Evolutionary conservation across 2,329 filamentous ascomycete genomes (phyloP).

Genomic region (Claviceps cyperi): DNA sequence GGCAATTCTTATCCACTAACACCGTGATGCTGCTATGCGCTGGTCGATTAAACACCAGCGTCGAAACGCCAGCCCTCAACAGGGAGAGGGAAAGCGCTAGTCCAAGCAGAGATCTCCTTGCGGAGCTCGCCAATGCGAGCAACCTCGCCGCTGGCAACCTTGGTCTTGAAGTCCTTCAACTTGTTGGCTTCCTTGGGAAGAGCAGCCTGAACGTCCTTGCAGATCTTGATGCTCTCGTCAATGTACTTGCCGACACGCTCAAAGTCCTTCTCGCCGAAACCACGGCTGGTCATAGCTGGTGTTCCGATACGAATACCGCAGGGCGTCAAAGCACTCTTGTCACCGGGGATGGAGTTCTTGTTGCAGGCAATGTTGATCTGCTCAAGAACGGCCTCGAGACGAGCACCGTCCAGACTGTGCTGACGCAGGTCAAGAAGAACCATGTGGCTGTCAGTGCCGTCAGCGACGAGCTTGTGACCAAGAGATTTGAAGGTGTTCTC

Average conservation of each 20-base stretch:
- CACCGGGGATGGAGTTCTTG: slow-evolving; percentile 97
- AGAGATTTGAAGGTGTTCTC: slow-evolving; percentile 73
- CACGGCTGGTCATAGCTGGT: slow-evolving; percentile 92
- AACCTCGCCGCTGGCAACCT: slow-evolving; percentile 66
- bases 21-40: not conserved
- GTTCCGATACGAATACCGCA: slow-evolving; percentile 92
- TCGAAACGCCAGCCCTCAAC: slow-evolving; percentile 57
- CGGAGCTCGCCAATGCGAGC: slow-evolving; percentile 70
- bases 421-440: slow-evolving; percentile 89
- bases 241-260: slow-evolving; percentile 83
- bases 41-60: slow-evolving; percentile 34
- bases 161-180: slow-evolving; percentile 98
- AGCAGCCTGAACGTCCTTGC: slow-evolving; percentile 69
- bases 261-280: slow-evolving; percentile 87
- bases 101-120: slow-evolving; percentile 84
- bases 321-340: slow-evolving; percentile 92
- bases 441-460: slow-evolving; percentile 96
- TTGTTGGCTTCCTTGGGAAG: slow-evolving; percentile 97
- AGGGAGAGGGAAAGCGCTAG: slow-evolving; percentile 80
- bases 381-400: slow-evolving; percentile 90
- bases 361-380: slow-evolving; percentile 98
- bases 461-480: slow-evolving; percentile 87
- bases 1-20: not conserved
- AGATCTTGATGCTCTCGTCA: slow-evolving; percentile 74
- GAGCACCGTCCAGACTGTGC: slow-evolving; percentile 75